Evolutionary conservation across 2,329 filamentous ascomycete species (phyloP).

Genomic region (Penicillium rolfsii): DNA sequence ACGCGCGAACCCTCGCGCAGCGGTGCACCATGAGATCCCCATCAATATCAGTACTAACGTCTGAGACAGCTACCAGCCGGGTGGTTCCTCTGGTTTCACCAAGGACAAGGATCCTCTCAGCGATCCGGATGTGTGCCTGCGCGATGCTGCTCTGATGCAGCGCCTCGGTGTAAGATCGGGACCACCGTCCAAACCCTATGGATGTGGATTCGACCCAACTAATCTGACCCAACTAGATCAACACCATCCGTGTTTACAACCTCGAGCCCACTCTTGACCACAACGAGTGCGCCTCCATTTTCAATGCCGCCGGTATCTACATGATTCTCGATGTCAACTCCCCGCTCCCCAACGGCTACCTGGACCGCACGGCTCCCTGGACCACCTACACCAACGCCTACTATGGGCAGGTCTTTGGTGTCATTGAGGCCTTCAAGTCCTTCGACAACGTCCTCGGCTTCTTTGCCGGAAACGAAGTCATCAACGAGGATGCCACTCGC

Average conservation of each 20-base stretch:
- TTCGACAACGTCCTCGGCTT: conserved; percentile 69
- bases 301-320: conserved; percentile 69
- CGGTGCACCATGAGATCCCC: too few relatives aligned
- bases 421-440: conserved; percentile 68
- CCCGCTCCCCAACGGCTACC: conserved; percentile 58
- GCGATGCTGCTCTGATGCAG: conserved; percentile 68
- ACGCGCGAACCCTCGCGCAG: not conserved
- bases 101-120: conserved; percentile 59
- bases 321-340: conserved; percentile 69
- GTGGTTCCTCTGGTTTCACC: conserved; percentile 62
- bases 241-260: conserved; percentile 69
- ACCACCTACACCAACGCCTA: conserved; percentile 60
- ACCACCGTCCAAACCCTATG: not conserved
- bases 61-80: conserved; percentile 61
- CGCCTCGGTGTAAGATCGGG: conserved; percentile 55
- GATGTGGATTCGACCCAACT: not conserved
- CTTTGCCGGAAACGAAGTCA: conserved; percentile 70
- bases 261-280: conserved; percentile 63
- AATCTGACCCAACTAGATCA: conserved; percentile 47
- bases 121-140: conserved; percentile 60
- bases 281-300: conserved; percentile 65
- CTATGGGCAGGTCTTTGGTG: conserved; percentile 61
- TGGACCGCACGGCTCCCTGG: conserved; percentile 60
- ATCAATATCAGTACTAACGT: conserved; percentile 11
- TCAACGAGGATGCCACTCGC: conserved; percentile 62